Evolutionary conservation across 129 eudicot genomes (phyloP).

Genomic region (Logfia minima): DNA sequence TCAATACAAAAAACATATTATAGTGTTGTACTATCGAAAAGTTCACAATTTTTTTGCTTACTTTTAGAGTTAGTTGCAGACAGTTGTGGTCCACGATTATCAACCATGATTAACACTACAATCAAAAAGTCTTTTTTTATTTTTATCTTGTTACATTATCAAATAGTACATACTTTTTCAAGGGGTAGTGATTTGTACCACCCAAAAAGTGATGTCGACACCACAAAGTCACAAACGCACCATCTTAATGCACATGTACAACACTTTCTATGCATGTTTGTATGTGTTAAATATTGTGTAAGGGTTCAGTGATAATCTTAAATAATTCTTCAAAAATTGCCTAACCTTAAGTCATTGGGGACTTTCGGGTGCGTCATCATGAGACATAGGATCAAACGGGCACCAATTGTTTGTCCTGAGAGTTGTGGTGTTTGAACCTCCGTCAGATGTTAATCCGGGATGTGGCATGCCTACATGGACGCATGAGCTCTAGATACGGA

Average conservation of each 20-base stretch:
- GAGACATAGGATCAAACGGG: slow-evolving; percentile 35
- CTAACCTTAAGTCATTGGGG: slow-evolving; percentile 59
- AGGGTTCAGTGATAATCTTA: too few species aligned
- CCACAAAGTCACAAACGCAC: too few species aligned
- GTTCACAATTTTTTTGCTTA: background rate
- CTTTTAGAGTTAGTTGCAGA: background rate
- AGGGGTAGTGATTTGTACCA: too few species aligned
- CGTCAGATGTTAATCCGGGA: slow-evolving; percentile 41
- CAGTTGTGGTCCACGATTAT: slow-evolving; percentile 1
- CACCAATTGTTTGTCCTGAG: slow-evolving; percentile 42
- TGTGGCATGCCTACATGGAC: slow-evolving; percentile 90
- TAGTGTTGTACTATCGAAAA: background rate
- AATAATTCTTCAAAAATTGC: too few species aligned
- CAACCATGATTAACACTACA: background rate
- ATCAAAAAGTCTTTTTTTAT: too few species aligned
- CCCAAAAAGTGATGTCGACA: too few species aligned
- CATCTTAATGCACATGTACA: too few species aligned
- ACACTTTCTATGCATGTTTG: too few species aligned
- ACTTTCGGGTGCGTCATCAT: slow-evolving; percentile 49
- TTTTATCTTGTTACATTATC: too few species aligned
- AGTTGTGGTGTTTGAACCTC: slow-evolving; percentile 33
- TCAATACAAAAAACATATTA: slow-evolving; percentile 49
- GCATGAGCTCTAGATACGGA: slow-evolving; percentile 74
- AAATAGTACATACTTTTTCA: too few species aligned
- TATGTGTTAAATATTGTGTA: too few species aligned